phyloP scores from a whole-genome alignment of 768 basidiomycete species.

The Termitomyces sp. region DNA sequence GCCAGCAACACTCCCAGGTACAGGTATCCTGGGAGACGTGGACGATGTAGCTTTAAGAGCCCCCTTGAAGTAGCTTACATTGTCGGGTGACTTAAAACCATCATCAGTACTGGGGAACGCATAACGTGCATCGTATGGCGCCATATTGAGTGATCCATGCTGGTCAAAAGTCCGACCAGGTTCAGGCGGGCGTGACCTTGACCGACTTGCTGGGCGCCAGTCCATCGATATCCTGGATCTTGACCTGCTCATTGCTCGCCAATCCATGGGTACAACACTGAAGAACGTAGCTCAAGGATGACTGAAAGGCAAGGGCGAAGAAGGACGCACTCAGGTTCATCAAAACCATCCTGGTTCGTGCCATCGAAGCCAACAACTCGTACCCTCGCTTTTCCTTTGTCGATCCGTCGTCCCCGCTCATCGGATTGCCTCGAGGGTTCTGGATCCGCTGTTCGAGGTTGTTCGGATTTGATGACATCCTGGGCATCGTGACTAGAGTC shows the following conservation, averaged over 20 bases:
- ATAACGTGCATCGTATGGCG: slow-evolving; percentile 40
- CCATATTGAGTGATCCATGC: slow-evolving; percentile 27
- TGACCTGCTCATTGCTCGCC: slow-evolving; percentile 89
- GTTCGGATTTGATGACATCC: slow-evolving; percentile 18
- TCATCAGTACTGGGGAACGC: slow-evolving; percentile 36
- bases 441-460: slow-evolving; percentile 19
- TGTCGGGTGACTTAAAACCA: slow-evolving; percentile 25
- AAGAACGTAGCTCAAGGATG: slow-evolving; percentile 1
- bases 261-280: slow-evolving; percentile 80
- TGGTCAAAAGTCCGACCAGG: slow-evolving; percentile 48
- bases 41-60: slow-evolving; percentile 17
- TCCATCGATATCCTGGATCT: slow-evolving; percentile 91
- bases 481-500: slow-evolving; percentile 7
- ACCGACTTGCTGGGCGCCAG: slow-evolving; percentile 79
- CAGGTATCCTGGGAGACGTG: slow-evolving; percentile 32
- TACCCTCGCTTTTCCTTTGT: slow-evolving; percentile 78
- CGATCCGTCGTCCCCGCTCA: slow-evolving; percentile 69
- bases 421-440: slow-evolving; percentile 29
- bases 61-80: slow-evolving; percentile 19
- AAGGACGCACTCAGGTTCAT: slow-evolving; percentile 70
- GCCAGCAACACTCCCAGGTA: slow-evolving; percentile 30
- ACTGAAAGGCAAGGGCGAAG: neutral
- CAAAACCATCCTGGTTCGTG: slow-evolving; percentile 62
- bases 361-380: slow-evolving; percentile 83
- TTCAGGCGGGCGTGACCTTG: slow-evolving; percentile 73